Evolutionary conservation across 108 stramenopile species (phyloP), one percentile per base, ranked within the genome.

Genomic region (Discostella pseudostelligera): DNA sequence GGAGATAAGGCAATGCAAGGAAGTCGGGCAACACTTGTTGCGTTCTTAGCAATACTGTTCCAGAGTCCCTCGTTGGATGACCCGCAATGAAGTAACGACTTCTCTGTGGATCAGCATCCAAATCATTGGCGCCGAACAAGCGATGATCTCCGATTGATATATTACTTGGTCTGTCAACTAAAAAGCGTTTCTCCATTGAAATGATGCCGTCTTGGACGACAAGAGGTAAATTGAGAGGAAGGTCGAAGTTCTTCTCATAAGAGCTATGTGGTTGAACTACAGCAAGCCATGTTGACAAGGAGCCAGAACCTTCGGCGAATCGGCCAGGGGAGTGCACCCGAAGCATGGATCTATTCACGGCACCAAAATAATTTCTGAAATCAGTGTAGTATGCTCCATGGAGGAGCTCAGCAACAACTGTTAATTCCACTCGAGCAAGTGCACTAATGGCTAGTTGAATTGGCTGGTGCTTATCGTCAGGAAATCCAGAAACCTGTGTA

Each of bases 141-240:
- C 59, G 35, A 14, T 62, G 36, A 45, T 79, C 74, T 39, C 84
- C 84, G 24, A 79, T 66, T n/a, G 71, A 43, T 17, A 77, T 39
- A 48, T 84, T 78, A 60, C 62, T 80, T 12, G 79, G 72, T 62
- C 79, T 70, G 43, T 76, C 67, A 20, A 84, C 35, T 11, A 84
- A 56, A 21, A 82, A 67, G 16, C 81, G 75, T 17, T 37, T 59
- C 43, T 78, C 77, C 44, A 80, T 47, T 26, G 54, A 29, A 20
- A 40, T 54, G 28, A 10, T 51, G 17, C 51, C 66, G 32, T 40
- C 58, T 13, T 49, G 11, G 22, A 56, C 36, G 45, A 48, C 25
- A 39, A 62, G 21, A 1, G 93, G 93, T 26, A 95, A 67, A 51
- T 95, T 95, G 20, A 90, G 73, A 16, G 93, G 93, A 22, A 90